phyloP scores from a whole-genome alignment of 768 basidiomycete species.

The Neoboletus subvelutipes region DNA sequence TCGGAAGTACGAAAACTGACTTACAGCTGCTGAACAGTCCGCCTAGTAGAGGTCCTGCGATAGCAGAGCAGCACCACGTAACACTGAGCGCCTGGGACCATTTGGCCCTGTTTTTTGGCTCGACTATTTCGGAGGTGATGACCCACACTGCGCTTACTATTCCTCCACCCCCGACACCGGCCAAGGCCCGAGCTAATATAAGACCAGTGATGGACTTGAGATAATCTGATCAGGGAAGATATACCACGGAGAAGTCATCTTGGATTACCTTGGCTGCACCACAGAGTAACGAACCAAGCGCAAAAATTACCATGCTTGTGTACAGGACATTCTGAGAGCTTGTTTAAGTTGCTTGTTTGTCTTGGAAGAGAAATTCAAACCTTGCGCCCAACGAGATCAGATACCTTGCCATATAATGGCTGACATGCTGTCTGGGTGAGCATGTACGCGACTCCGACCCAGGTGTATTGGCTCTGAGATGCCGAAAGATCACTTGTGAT shows the following conservation, averaged over 20 bases:
- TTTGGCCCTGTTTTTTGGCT: constrained; percentile 64
- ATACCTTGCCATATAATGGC: constrained; percentile 77
- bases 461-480: constrained; percentile 72
- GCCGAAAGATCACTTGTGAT: constrained; percentile 70
- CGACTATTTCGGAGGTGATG: constrained; percentile 82
- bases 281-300: constrained; percentile 76
- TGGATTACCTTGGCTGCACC: constrained; percentile 63
- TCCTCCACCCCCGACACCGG: constrained; percentile 84
- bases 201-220: constrained; percentile 52
- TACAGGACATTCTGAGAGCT: constrained; percentile 59
- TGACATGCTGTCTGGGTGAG: constrained; percentile 85
- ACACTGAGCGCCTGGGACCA: constrained; percentile 85
- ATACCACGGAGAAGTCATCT: constrained; percentile 15
- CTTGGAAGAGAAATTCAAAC: constrained; percentile 38
- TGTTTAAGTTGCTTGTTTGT: constrained; percentile 3
- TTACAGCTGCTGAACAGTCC: constrained; percentile 80
- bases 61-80: constrained; percentile 84
- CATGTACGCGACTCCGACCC: constrained; percentile 85
- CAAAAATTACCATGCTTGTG: constrained; percentile 71
- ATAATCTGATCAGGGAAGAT: constrained; percentile 20
- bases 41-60: constrained; percentile 82
- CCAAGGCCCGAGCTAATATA: constrained; percentile 60
- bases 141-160: constrained; percentile 87
- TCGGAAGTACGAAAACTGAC: constrained; percentile 25
- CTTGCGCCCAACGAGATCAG: constrained; percentile 79